A percentile compares a stretch with the other conserved stretches of the same genome.
phyloP scores from a whole-genome alignment of 2,329 filamentous ascomycete genomes.

The Aspergillus fructus region DNA sequence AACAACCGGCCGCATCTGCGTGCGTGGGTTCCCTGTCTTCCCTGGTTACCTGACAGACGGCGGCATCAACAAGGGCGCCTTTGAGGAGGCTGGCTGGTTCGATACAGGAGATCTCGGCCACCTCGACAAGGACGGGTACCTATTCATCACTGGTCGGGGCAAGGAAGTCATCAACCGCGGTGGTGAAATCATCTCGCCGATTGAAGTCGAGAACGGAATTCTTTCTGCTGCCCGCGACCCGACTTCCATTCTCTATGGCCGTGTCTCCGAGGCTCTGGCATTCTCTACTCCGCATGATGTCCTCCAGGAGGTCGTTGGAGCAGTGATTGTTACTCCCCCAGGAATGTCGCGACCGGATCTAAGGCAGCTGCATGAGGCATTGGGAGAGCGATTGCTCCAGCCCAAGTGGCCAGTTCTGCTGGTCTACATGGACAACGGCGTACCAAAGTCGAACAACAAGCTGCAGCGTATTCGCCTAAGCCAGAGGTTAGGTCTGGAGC shows the following conservation, averaged over 20 bases:
- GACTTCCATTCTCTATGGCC: slow-evolving; percentile 43
- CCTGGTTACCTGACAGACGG: slow-evolving; percentile 34
- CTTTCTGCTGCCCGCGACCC: slow-evolving; percentile 46
- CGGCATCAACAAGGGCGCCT: slow-evolving; percentile 24
- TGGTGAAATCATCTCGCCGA: slow-evolving; percentile 59
- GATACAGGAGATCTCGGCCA: slow-evolving; percentile 57
- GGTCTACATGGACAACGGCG: slow-evolving; percentile 53
- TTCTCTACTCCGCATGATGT: slow-evolving; percentile 55
- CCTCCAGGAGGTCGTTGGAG: slow-evolving; percentile 57
- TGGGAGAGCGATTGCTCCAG: slow-evolving; percentile 51
- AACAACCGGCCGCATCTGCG: slow-evolving; percentile 50
- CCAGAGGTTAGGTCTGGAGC: slow-evolving; percentile 48
- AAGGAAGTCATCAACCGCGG: slow-evolving; percentile 60
- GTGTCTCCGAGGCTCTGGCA: slow-evolving; percentile 51
- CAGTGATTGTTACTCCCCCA: slow-evolving; percentile 52
- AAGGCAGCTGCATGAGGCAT: slow-evolving; percentile 48
- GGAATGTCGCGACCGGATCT: slow-evolving; percentile 49
- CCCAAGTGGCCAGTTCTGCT: slow-evolving; percentile 55
- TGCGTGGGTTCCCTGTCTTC: slow-evolving; percentile 54
- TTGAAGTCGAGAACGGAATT: slow-evolving; percentile 60
- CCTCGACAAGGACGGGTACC: slow-evolving; percentile 51
- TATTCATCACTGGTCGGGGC: slow-evolving; percentile 56
- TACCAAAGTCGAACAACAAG: slow-evolving; percentile 59
- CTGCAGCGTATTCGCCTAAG: slow-evolving; percentile 55
- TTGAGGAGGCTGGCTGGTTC: slow-evolving; percentile 53